A percentile compares a stretch with the other conserved stretches of the same genome.
phyloP scores from a whole-genome alignment of 257 asterid genomes.

The Ophiorrhiza pumila region DNA sequence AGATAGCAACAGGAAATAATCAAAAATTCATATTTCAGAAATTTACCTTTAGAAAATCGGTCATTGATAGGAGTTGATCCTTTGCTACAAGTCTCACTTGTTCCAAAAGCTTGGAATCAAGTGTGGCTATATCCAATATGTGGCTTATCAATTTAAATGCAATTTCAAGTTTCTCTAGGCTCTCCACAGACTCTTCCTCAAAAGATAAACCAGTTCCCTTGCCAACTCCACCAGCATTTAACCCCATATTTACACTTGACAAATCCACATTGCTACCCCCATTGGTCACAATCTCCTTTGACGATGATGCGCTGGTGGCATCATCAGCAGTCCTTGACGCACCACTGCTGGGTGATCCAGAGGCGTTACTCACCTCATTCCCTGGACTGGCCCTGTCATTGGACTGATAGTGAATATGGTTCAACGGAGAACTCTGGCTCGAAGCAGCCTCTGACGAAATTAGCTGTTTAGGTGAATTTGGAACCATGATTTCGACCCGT shows the following conservation, averaged over 20 bases:
- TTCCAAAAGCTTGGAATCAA: conserved; percentile 65
- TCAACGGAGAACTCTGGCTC: conserved; percentile 30
- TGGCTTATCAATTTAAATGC: conserved; percentile 65
- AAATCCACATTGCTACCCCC: conserved; percentile 65
- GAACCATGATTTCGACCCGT: conserved; percentile 50
- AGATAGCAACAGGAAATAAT: conserved; percentile 2
- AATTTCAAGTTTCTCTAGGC: conserved; percentile 76
- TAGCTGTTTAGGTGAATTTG: conserved; percentile 36
- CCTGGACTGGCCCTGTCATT: conserved; percentile 27
- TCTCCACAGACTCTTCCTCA: conserved; percentile 71
- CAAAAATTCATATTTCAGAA: background rate
- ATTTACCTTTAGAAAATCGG: conserved; percentile 70
- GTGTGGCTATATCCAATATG: conserved; percentile 48
- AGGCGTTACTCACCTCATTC: conserved; percentile 24
- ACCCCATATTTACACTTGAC: conserved; percentile 36
- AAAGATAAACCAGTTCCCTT: conserved; percentile 49
- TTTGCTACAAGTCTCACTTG: conserved; percentile 72
- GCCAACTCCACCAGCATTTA: conserved; percentile 41
- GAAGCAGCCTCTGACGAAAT: conserved; percentile 32
- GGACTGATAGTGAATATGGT: conserved; percentile 22
- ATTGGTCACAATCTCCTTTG: conserved; percentile 22
- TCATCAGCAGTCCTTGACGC: conserved; percentile 23
- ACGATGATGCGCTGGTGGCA: conserved; percentile 15
- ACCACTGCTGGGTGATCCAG: conserved; percentile 28
- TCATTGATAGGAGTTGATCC: conserved; percentile 74